Evolutionary conservation across 169 alveolate genomes (phyloP), one percentile per base, ranked within the genome.

Genomic region (Eimeria acervulina): DNA sequence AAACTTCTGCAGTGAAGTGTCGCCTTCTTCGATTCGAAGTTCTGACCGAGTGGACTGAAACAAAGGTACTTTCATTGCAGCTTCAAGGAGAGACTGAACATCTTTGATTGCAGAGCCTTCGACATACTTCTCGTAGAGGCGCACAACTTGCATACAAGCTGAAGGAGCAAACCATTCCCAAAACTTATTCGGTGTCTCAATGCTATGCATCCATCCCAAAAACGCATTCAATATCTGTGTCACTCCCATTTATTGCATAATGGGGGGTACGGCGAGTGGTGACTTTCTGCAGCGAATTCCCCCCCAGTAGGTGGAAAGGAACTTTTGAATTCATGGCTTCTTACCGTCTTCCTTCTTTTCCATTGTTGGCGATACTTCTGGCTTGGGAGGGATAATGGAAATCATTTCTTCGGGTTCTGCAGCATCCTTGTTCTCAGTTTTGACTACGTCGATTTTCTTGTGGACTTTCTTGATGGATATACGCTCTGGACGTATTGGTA

Each of bases 81-180:
- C n/a, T 87, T 87, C 93, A 33, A 47, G 83, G 17, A 87, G 81
- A 7, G 93, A 6, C 1, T 26, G 17, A 44, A 87, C 93, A 38
- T 87, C 93, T 40, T 87, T 87, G 47, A 87, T 87, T 61, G 70
- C 42, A 66, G 93, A 55, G 38, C 93, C 93, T 26, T 87, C 63
- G 28, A 87, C 61, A 44, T 87, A 61, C 78, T 38, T 33, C 31
- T 87, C 51, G 70, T 87, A 87, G 33, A 87, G 93, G 59, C 81
- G 78, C 63, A 61, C 93, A 44, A 87, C 59, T 33, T 61, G 47
- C 59, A 59, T 68, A 12, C 93, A 87, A 6, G 78, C 93, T 87
- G 93, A 23, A 87, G 55, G n/a, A 21, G 61, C 66, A 87, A 10
- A 26, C 83, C 33, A 72, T 38, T 15, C 52, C 47, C 83, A 72